Base-by-base conservation (phyloP, 2,329 filamentous ascomycete genomes). In the Ustulina deusta region DNA sequence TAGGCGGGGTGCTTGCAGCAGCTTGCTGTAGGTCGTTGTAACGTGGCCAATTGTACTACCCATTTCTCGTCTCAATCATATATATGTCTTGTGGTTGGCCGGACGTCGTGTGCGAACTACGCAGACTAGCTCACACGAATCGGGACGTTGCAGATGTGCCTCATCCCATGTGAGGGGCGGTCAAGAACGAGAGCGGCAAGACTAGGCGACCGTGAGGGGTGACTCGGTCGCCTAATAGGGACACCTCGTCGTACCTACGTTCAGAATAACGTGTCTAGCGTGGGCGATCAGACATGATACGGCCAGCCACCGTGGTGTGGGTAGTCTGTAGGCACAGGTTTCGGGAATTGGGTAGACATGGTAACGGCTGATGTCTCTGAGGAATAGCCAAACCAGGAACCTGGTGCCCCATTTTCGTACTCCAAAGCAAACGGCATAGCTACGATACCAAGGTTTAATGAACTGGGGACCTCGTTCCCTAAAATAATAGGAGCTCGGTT, bases 1-100 rank as follows among this genome's bases (percentile, higher is more conserved):
- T 5, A 29, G 20, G 36, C 22, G 36, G 72, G 73, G 58, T 67
- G n/a, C 32, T 59, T 67, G 69, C 73, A 71, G 72, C 20, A 46
- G 61, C 63, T 61, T 58, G 63, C 56, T 57, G 61, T 3, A 49
- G 20, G 20, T 65, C 22, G 56, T 63, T 46, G 40, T 58, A 29
- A 27, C 34, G 10, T 46, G 36, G 55, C n/a, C 27, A 40, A 17
- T 46, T 51, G 61, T 64, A 36, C 51, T 29, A 67, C 46, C 38
- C 55, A 42, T 34, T 62, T 40, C 60, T 25, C 40, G 25, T 54
- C 27, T 27, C 49, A 34, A 49, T 54, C 36, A 46, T 7, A 29
- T 13, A 25, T 52, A 13, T 20, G 44, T 59, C 48, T 10, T 42
- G 25, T 61, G 58, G 65, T 63, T 63, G 63, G 64, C 42, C 46